A percentile compares a stretch with the other conserved stretches of the same genome.
phyloP scores from a whole-genome alignment of 139 green algal species.

The Picochlorum sp. region DNA sequence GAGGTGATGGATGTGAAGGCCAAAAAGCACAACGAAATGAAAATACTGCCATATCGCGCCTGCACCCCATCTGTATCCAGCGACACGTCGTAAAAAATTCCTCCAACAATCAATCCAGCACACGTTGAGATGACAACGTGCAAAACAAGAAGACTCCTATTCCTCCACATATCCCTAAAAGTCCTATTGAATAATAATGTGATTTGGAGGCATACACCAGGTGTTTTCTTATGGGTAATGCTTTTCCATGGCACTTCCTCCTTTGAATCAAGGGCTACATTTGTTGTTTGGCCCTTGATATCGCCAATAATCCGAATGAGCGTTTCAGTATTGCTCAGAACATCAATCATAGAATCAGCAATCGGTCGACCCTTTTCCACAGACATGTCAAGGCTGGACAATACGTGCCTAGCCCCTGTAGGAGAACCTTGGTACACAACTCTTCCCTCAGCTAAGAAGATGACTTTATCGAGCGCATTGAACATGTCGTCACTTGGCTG shows the following conservation, averaged over 20 bases:
- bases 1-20: constrained; percentile 65
- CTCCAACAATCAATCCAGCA: constrained; percentile 51
- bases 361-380: constrained; percentile 15
- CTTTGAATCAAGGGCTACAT: neutral
- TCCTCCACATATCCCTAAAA: constrained; percentile 55
- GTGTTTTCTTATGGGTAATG: neutral
- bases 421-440: constrained; percentile 44
- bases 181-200: constrained; percentile 58
- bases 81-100: constrained; percentile 52
- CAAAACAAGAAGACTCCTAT: constrained; percentile 50
- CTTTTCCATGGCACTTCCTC: neutral
- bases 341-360: constrained; percentile 44
- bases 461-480: constrained; percentile 42
- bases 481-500: constrained; percentile 64
- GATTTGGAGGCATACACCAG: constrained; percentile 34
- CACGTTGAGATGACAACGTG: constrained; percentile 43
- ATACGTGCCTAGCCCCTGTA: constrained; percentile 7
- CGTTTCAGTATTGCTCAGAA: constrained; percentile 24
- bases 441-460: constrained; percentile 52
- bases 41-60: constrained; percentile 55
- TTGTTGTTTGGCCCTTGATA: neutral
- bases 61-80: constrained; percentile 48
- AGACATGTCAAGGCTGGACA: constrained; percentile 29
- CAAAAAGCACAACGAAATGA: constrained; percentile 71
- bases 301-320: constrained; percentile 16